Evolutionary conservation across 176 grass and related monocot species (phyloP).

Genomic region (Ensete glaucum): DNA sequence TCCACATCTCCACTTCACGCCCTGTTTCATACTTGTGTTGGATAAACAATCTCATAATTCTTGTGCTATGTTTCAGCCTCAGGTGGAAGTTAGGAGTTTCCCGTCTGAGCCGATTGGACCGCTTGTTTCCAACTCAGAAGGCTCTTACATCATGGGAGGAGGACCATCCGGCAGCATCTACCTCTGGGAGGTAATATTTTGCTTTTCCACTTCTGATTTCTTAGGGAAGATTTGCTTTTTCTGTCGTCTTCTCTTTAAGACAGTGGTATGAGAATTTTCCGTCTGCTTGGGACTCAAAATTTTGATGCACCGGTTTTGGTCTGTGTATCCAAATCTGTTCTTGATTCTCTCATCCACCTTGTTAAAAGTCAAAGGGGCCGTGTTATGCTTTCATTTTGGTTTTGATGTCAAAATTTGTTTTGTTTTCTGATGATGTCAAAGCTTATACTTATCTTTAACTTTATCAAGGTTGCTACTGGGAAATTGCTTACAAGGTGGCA

Average conservation of each 20-base stretch:
- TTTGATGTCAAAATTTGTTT: not conserved
- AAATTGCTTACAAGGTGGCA: constrained; percentile 75
- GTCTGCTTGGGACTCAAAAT: not conserved
- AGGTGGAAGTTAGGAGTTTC: constrained; percentile 74
- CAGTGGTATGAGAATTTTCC: not conserved
- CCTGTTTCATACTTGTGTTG: not conserved
- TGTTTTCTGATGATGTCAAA: constrained; percentile 1
- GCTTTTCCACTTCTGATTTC: not conserved
- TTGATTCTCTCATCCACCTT: not conserved
- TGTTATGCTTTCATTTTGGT: not conserved
- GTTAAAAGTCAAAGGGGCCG: too few relatives aligned
- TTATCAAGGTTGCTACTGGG: constrained; percentile 55
- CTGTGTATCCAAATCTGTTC: not conserved
- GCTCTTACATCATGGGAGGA: constrained; percentile 71
- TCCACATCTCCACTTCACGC: not conserved
- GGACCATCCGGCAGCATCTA: constrained; percentile 55
- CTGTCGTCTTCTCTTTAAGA: not conserved
- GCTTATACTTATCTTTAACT: not conserved
- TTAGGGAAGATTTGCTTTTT: not conserved
- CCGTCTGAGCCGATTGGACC: constrained; percentile 66
- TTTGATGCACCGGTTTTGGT: not conserved
- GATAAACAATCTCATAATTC: not conserved
- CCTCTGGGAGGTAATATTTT: constrained; percentile 65
- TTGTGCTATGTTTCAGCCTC: constrained; percentile 35
- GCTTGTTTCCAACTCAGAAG: constrained; percentile 60